A percentile compares a stretch with the other conserved stretches of the same genome.
phyloP scores from a whole-genome alignment of 192 early-diverging fungal species.

The Cetraspora pellucida region DNA sequence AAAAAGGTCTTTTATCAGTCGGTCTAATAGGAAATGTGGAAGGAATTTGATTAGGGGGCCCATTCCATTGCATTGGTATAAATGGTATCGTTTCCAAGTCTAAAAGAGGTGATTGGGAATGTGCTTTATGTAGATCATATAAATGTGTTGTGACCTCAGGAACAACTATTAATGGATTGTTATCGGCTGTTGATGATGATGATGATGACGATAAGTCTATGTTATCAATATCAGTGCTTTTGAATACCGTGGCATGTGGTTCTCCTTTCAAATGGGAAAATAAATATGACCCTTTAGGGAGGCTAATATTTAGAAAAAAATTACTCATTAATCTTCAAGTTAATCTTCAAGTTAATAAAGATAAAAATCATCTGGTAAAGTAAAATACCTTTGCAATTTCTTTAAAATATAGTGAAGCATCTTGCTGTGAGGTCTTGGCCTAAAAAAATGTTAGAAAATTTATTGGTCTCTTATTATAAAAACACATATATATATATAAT shows the following conservation, averaged over 20 bases:
- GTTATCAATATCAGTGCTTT: neutral
- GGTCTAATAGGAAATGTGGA: slow-evolving; percentile 38
- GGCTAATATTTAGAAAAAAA: slow-evolving; percentile 4
- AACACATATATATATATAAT: neutral
- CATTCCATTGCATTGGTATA: slow-evolving; percentile 39
- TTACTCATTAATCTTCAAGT: neutral
- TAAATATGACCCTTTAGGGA: slow-evolving; percentile 33
- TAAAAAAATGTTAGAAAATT: neutral
- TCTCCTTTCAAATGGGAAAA: slow-evolving; percentile 33
- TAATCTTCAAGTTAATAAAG: neutral
- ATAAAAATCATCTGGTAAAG: neutral
- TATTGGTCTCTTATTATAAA: neutral
- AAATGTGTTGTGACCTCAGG: neutral
- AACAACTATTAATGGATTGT: neutral
- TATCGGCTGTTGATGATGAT: neutral
- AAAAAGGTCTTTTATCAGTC: neutral
- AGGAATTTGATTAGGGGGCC: slow-evolving; percentile 36
- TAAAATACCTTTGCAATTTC: slow-evolving; percentile 34
- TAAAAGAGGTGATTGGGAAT: neutral
- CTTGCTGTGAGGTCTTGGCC: slow-evolving; percentile 37
- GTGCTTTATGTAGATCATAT: slow-evolving; percentile 24
- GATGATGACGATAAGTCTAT: neutral
- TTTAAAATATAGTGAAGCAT: slow-evolving; percentile 37
- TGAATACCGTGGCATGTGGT: slow-evolving; percentile 13
- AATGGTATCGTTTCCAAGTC: slow-evolving; percentile 32